These are phyloP conservation scores for Colletotrichum navitas DNA, from an alignment of 2,329 filamentous ascomycete species.

Conservation along the genomic window DNA sequence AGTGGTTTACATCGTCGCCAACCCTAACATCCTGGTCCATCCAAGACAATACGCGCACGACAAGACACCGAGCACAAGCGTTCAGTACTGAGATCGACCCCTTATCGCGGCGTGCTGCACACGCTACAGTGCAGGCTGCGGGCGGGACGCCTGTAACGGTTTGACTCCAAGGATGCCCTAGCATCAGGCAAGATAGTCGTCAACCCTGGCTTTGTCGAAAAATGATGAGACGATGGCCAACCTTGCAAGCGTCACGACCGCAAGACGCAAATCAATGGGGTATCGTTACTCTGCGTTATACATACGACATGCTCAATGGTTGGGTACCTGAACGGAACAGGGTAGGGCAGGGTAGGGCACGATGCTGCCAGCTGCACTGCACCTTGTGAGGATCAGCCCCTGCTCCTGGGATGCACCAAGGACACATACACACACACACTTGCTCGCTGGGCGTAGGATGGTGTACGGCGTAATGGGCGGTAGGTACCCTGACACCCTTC, in stretches of 20 bases:
- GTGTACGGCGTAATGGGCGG: slow-evolving; percentile 25
- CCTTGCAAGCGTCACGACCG: slow-evolving; percentile 39
- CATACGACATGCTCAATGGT: slow-evolving; percentile 24
- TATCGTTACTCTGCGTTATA: slow-evolving; percentile 8
- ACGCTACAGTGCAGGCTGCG: neutral
- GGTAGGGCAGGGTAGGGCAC: slow-evolving; percentile 29
- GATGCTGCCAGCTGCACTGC: slow-evolving; percentile 38
- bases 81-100: slow-evolving; percentile 2
- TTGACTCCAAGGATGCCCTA: slow-evolving; percentile 17
- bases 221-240: slow-evolving; percentile 34
- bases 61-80: neutral
- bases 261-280: slow-evolving; percentile 33
- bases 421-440: slow-evolving; percentile 7
- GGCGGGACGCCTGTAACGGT: slow-evolving; percentile 18
- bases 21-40: slow-evolving; percentile 13
- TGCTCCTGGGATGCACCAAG: slow-evolving; percentile 31
- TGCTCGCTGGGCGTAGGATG: slow-evolving; percentile 28
- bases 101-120: neutral
- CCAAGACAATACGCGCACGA: slow-evolving; percentile 21
- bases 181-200: slow-evolving; percentile 23
- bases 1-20: neutral
- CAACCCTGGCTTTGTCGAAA: slow-evolving; percentile 22
- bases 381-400: slow-evolving; percentile 33
- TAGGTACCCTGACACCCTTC: slow-evolving; percentile 33
- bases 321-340: slow-evolving; percentile 23